Base-by-base conservation (phyloP, 2,329 filamentous ascomycete species). In the Aureobasidium mangrovei region DNA sequence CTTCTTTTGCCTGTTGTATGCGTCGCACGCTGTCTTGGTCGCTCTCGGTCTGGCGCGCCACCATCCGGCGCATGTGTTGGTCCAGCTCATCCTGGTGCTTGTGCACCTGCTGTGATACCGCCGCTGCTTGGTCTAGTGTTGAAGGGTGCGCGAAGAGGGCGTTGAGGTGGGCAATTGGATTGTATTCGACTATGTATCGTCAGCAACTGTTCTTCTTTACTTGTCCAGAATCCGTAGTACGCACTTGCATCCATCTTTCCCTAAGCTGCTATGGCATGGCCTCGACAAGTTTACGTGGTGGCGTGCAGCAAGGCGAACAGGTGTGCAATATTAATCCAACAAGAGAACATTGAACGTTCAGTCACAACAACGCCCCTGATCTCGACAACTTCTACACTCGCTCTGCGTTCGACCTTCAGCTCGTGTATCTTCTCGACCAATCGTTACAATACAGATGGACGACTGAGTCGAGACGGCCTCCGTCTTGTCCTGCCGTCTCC, bases 131-230 rank as follows among this genome's bases (percentile, higher is more conserved):
- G 39, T 84, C 81, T 58, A 97, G 82, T 58, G 90, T 84, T 35
- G 89, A 88, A 0, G 91, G 87, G 64, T 95, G 88, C 48, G 89
- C 84, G 76, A 98, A 98, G 64, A 98, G 85, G 59, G 86, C 78
- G 74, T 98, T 97, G 55, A 98, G 80, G 71, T 98, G 90, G 63
- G 88, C 81, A 68, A 97, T 85, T 53, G 93, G 90, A 69, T 97
- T 86, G 74, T 96, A 97, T 70, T 95, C 84, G 69, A 79, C 84
- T 86, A 32, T 4, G 27, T 36, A 5, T 5, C 7, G 39, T 52
- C 48, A 42, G 40, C 31, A 2, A 26, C 29, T 33, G 24, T 2
- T 18, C 24, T 35, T 7, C 27, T 18, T 18, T 10, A 28, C 39
- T 24, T 26, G 39, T 7, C n/a, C 7, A 7, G 41, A 4, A 7